Percentiles rank a stretch among this genome's conserved stretches.
phyloP scores from a whole-genome alignment of 805 yeast genomes.

The Teunomyces tritomae region DNA sequence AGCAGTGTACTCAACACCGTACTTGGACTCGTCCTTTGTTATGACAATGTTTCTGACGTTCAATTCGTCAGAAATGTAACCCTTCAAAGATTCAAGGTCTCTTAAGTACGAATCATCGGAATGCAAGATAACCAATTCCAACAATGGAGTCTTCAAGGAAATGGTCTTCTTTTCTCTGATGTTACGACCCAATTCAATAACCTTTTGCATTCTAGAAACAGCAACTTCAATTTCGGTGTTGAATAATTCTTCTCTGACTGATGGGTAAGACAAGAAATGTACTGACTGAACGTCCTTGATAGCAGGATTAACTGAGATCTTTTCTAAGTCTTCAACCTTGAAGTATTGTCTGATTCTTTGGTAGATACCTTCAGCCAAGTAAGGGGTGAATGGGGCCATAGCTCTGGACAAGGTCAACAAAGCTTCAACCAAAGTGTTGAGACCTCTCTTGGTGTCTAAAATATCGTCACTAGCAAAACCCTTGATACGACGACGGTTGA shows the following conservation, averaged over 20 bases:
- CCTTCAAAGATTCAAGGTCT: slow-evolving; percentile 74
- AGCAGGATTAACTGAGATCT: slow-evolving; percentile 36
- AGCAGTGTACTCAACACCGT: slow-evolving; percentile 88
- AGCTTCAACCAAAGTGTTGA: slow-evolving; percentile 89
- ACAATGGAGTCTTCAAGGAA: slow-evolving; percentile 92
- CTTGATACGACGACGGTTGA: slow-evolving; percentile 96
- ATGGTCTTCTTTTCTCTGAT: slow-evolving; percentile 95
- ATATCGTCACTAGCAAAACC: slow-evolving; percentile 75
- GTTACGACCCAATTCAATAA: slow-evolving; percentile 92
- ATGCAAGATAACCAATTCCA: slow-evolving; percentile 81
- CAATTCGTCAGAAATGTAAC: slow-evolving; percentile 84
- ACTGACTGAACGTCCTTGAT: slow-evolving; percentile 74
- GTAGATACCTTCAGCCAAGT: slow-evolving; percentile 86
- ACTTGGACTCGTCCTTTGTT: slow-evolving; percentile 85
- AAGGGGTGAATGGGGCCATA: slow-evolving; percentile 99
- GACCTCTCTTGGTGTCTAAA: slow-evolving; percentile 79
- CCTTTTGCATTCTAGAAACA: slow-evolving; percentile 93
- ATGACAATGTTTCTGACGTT: slow-evolving; percentile 86
- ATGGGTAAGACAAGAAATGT: slow-evolving; percentile 91
- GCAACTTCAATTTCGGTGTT: slow-evolving; percentile 84
- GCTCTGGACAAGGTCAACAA: slow-evolving; percentile 85
- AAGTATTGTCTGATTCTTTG: slow-evolving; percentile 65
- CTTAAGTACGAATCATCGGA: slow-evolving; percentile 69
- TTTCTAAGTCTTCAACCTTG: slow-evolving; percentile 53
- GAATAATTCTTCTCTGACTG: slow-evolving; percentile 71